Base-by-base conservation (phyloP, 441 rosid genomes). In the Gossypium schwendimanii region DNA sequence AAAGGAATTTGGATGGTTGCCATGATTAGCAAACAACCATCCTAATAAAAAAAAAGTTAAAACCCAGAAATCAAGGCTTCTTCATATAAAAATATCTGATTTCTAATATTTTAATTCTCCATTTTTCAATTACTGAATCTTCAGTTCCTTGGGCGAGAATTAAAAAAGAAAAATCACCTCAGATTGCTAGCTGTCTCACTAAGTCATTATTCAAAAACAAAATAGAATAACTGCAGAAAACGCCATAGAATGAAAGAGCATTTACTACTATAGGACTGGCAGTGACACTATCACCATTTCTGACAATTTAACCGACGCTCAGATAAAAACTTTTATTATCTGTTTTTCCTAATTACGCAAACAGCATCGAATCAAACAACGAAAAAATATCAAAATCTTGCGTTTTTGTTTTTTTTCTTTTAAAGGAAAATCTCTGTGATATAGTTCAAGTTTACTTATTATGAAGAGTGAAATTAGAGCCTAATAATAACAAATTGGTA, bases 401-500 rank as follows among this genome's bases (percentile, higher is more conserved):
- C 1, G 12, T 6, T 24, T 57, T 57, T 57, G 62, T 57, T 21
- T 21, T 47, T 47, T 47, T 47, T 47, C 3, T 10, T 11, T 11
- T 11, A 49, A 1, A 73, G 71, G 33, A 33, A 28, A 45, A 26
- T 3, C 11, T 12, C 11, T 39, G 44, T 33, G 71, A 0, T 4
- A 74, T 0, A 52, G 17, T 28, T 50, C 15, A 75, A 73, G 63
- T 64, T 57, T 41, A 53, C 20, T 39, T 21, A 18, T 31, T 20
- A 47, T n/a, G 3, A 47, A 47, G 15, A 8, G 59, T 2, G 62
- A 79, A 39, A 73, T 10, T 57, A 63, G 70, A 44, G 75, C 77
- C 44, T 47, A 63, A 63, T 52, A 45, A 73, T 52, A 72, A 81
- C 74, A 86, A 77, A 74, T 50, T 72, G 73, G 68, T 69, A 63